These are phyloP conservation scores for Blastocystis sp. DNA, from an alignment of 352 stramenopile genomes.

Conservation along the genomic window DNA sequence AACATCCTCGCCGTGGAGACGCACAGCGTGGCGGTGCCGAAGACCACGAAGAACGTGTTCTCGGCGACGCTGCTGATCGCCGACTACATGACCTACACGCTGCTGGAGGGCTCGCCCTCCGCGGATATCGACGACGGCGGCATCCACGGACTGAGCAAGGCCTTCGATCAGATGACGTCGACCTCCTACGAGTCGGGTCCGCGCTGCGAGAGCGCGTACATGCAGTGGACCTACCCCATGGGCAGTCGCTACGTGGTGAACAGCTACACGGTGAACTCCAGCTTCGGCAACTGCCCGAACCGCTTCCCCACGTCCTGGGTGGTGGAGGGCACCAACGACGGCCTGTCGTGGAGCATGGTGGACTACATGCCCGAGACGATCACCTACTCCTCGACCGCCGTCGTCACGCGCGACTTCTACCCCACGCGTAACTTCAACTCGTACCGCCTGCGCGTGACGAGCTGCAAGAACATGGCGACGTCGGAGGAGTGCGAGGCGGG, in stretches of 20 bases:
- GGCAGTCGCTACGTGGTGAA: conserved; percentile 66
- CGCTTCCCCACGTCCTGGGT: conserved; percentile 50
- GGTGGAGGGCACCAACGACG: conserved; percentile 69
- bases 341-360: conserved; percentile 51
- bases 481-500: neutral
- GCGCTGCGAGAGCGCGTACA: conserved; percentile 39
- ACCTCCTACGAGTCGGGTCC: conserved; percentile 60
- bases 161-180: conserved; percentile 56
- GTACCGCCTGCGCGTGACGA: conserved; percentile 71
- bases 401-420: conserved; percentile 14
- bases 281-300: conserved; percentile 29
- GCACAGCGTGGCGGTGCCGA: neutral
- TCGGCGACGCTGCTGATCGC: conserved; percentile 22
- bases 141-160: conserved; percentile 44
- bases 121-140: conserved; percentile 39
- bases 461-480: conserved; percentile 33
- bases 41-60: conserved; percentile 31
- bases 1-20: conserved; percentile 64
- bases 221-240: conserved; percentile 72
- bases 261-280: conserved; percentile 34
- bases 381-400: too few species aligned
- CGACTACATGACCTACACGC: conserved; percentile 34
- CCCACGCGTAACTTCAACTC: conserved; percentile 44
- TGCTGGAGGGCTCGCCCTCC: conserved; percentile 57
- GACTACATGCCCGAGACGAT: conserved; percentile 44